These are phyloP conservation scores for Citrus unshiu DNA, from an alignment of 345 rosid species.

Conservation along the genomic window DNA sequence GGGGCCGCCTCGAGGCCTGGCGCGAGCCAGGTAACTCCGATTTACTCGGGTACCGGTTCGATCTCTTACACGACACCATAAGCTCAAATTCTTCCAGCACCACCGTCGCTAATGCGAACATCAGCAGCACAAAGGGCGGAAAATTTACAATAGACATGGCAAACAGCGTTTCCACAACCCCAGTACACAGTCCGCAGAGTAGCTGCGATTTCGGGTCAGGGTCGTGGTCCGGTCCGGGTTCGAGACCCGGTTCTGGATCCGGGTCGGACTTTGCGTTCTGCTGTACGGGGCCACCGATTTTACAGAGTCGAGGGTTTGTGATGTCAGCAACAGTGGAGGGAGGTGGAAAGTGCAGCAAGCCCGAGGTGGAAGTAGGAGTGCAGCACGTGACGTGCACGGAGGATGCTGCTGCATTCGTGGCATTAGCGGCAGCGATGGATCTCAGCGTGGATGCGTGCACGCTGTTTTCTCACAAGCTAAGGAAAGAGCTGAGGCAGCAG, in stretches of 20 bases:
- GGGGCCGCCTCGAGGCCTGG: slow-evolving; percentile 98
- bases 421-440: slow-evolving; percentile 92
- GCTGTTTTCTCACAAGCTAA: slow-evolving; percentile 72
- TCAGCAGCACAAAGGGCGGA: slow-evolving; percentile 72
- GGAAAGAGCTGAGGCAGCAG: slow-evolving; percentile 76
- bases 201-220: slow-evolving; percentile 82
- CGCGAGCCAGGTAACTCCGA: slow-evolving; percentile 53
- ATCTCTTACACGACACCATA: slow-evolving; percentile 63
- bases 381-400: slow-evolving; percentile 95
- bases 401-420: slow-evolving; percentile 96
- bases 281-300: slow-evolving; percentile 22
- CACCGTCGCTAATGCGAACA: slow-evolving; percentile 34
- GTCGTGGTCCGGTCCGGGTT: slow-evolving; percentile 40
- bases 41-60: slow-evolving; percentile 71
- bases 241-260: slow-evolving; percentile 61
- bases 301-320: slow-evolving; percentile 57
- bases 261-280: slow-evolving; percentile 62
- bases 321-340: slow-evolving; percentile 88
- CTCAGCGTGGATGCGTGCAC: slow-evolving; percentile 92
- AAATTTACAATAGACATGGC: slow-evolving; percentile 73
- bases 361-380: slow-evolving; percentile 83
- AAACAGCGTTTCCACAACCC: slow-evolving; percentile 40
- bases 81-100: slow-evolving; percentile 28
- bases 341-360: slow-evolving; percentile 42
- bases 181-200: slow-evolving; percentile 65